These are phyloP conservation scores for Nakaseomyces delphensis DNA, from an alignment of 1,139 yeast genomes.

Conservation along the genomic window DNA sequence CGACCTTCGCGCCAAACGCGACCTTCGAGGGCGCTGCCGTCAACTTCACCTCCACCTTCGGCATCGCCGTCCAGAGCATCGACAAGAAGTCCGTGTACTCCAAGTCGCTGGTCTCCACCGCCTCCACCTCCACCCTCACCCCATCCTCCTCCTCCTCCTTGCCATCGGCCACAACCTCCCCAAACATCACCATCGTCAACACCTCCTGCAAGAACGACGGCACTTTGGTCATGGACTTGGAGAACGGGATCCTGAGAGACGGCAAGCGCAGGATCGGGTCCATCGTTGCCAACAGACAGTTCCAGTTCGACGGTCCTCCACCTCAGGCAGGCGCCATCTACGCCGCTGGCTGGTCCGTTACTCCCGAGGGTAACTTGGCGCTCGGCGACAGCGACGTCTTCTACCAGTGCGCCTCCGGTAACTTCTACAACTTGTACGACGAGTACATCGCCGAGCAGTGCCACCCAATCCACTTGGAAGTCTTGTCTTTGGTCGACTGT, in stretches of 20 bases:
- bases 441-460: conserved; percentile 61
- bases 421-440: conserved; percentile 77
- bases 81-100: conserved; percentile 36
- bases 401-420: conserved; percentile 76
- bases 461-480: conserved; percentile 50
- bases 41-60: conserved; percentile 14
- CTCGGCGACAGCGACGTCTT: conserved; percentile 57
- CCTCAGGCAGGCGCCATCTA: conserved; percentile 85
- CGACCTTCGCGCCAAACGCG: conserved; percentile 57
- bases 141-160: conserved; percentile 37
- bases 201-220: conserved; percentile 43
- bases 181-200: conserved; percentile 29
- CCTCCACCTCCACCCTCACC: conserved; percentile 8
- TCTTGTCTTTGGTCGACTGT: conserved; percentile 57
- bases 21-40: conserved; percentile 53
- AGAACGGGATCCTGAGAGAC: conserved; percentile 51
- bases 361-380: conserved; percentile 58
- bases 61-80: conserved; percentile 15
- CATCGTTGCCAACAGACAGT: conserved; percentile 78
- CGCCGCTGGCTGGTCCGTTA: conserved; percentile 77
- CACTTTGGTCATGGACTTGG: conserved; percentile 49
- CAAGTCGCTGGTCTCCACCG: conserved; percentile 34
- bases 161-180: conserved; percentile 16
- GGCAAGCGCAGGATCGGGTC: conserved; percentile 67
- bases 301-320: conserved; percentile 88